phyloP scores from a whole-genome alignment of 2,329 filamentous ascomycete species.

The Neopestalotiopsis sp. region DNA sequence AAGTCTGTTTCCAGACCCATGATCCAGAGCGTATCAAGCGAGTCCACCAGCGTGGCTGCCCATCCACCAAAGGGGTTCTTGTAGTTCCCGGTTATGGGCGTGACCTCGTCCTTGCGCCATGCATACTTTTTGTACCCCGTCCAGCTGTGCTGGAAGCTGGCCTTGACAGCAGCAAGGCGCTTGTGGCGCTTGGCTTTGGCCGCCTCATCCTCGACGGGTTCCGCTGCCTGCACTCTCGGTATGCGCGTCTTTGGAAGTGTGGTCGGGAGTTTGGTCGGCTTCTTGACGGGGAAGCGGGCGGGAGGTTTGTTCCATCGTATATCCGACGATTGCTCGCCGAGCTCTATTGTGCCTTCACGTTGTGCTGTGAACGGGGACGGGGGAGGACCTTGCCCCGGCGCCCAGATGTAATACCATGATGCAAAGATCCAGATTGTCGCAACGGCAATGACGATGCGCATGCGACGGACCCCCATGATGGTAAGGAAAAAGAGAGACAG shows the following conservation, averaged over 20 bases:
- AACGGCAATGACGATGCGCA: constrained; percentile 35
- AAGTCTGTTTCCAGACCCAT: constrained; percentile 73
- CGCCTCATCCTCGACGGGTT: constrained; percentile 51
- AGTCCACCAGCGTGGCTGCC: constrained; percentile 68
- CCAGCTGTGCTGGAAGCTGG: constrained; percentile 62
- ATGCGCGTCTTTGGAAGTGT: constrained; percentile 52
- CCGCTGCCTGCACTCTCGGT: constrained; percentile 62
- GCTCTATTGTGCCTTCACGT: constrained; percentile 3
- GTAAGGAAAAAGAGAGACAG: background rate
- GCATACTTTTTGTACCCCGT: constrained; percentile 65
- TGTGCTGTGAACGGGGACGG: constrained; percentile 9
- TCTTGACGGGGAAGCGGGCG: constrained; percentile 40
- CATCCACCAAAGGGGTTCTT: constrained; percentile 35
- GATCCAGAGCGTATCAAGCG: constrained; percentile 75
- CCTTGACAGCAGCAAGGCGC: constrained; percentile 51
- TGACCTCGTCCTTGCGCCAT: constrained; percentile 64
- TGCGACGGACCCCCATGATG: constrained; percentile 36
- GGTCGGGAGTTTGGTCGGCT: constrained; percentile 41
- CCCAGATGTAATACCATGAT: constrained; percentile 39
- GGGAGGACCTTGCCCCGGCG: constrained; percentile 22
- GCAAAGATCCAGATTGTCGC: constrained; percentile 35
- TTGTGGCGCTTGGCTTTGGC: constrained; percentile 41
- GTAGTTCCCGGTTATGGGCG: constrained; percentile 35
- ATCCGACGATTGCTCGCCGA: constrained; percentile 21
- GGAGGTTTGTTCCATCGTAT: constrained; percentile 41